Percentiles rank a stretch among this genome's conserved stretches.
These are phyloP conservation scores for Xylaria arbuscula DNA, from an alignment of 2,329 filamentous ascomycete species.

Conservation along the genomic window DNA sequence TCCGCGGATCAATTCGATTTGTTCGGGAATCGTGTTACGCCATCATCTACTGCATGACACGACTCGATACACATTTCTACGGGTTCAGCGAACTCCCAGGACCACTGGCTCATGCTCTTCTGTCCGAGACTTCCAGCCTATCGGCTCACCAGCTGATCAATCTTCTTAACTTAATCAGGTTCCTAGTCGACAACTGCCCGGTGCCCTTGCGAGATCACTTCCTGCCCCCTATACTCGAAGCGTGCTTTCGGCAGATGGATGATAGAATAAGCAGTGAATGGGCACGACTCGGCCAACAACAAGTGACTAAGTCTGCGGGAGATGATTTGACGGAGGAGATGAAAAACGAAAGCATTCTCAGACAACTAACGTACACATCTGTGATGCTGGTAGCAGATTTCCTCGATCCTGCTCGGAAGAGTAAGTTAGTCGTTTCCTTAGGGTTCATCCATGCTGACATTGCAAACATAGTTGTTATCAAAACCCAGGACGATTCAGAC, in stretches of 20 bases:
- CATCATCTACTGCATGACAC: conserved; percentile 92
- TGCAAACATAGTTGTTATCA: conserved; percentile 38
- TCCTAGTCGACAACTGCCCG: conserved; percentile 92
- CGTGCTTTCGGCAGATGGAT: conserved; percentile 88
- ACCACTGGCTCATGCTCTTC: conserved; percentile 85
- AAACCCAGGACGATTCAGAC: conserved; percentile 41
- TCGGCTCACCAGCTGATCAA: conserved; percentile 95
- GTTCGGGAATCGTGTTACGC: conserved; percentile 95
- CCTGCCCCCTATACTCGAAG: conserved; percentile 82
- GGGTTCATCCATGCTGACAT: conserved; percentile 15
- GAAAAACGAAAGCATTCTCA: conserved; percentile 95
- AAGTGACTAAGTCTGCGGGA: conserved; percentile 71
- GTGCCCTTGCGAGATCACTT: conserved; percentile 81
- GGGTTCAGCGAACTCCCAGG: conserved; percentile 85
- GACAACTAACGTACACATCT: conserved; percentile 91
- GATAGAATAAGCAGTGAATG: conserved; percentile 88
- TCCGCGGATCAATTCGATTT: conserved; percentile 87
- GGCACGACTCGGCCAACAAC: conserved; percentile 76
- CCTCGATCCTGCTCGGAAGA: conserved; percentile 77
- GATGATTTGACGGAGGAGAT: conserved; percentile 94
- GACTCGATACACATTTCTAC: conserved; percentile 88
- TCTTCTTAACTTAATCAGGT: conserved; percentile 87
- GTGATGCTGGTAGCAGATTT: conserved; percentile 92
- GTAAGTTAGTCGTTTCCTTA: conserved; percentile 57
- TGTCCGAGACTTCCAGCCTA: conserved; percentile 82